phyloP scores from a whole-genome alignment of 345 rosid species.

The Laguncularia racemosa region DNA sequence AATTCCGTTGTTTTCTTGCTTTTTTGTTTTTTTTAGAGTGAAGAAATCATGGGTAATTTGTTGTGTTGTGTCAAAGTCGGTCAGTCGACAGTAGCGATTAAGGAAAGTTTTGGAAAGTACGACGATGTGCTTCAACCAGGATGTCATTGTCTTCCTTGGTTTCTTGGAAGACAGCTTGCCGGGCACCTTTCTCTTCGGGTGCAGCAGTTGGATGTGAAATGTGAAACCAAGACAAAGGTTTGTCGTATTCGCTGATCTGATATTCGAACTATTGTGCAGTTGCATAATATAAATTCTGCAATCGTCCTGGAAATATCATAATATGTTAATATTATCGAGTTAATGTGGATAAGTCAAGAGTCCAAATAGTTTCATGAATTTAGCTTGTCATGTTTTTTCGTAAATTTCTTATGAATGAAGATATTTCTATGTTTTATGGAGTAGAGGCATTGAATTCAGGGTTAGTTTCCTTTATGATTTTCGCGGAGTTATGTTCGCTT shows the following conservation, averaged over 20 bases:
- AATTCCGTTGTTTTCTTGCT: not conserved
- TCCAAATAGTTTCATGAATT: too few relatives aligned
- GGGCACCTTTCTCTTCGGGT: constrained; percentile 34
- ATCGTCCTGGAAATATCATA: too few relatives aligned
- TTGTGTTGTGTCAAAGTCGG: constrained; percentile 26
- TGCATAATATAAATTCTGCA: too few relatives aligned
- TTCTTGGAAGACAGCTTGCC: constrained; percentile 25
- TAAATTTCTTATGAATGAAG: too few relatives aligned
- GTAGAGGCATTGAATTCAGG: not conserved
- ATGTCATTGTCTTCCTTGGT: constrained; percentile 39
- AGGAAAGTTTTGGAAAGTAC: constrained; percentile 33
- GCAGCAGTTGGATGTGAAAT: constrained; percentile 35
- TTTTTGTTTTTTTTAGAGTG: constrained; percentile 2
- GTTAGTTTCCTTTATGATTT: not conserved
- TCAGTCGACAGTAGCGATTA: constrained; percentile 32
- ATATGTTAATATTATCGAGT: too few relatives aligned
- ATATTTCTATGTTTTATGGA: too few relatives aligned
- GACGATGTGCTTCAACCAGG: constrained; percentile 35
- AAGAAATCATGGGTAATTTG: constrained; percentile 30
- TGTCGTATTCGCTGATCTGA: not conserved
- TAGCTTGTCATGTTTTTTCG: too few relatives aligned
- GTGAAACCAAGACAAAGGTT: constrained; percentile 42
- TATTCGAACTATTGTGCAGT: too few relatives aligned
- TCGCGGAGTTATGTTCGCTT: not conserved
- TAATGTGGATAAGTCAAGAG: too few relatives aligned